Evolutionary conservation across 2,329 filamentous ascomycete genomes (phyloP).

Genomic region (Truncatella angustata): DNA sequence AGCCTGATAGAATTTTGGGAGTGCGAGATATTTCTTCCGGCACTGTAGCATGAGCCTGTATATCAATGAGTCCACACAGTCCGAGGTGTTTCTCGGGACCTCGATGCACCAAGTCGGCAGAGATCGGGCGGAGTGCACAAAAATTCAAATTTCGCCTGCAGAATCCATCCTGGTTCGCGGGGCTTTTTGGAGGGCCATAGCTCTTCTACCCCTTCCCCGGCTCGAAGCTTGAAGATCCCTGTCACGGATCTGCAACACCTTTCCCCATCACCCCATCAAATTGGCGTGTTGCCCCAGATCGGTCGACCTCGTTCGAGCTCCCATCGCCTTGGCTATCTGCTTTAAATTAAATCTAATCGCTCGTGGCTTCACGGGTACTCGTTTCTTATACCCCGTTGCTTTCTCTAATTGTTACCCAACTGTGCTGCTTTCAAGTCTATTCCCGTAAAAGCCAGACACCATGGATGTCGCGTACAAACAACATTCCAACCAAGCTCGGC

Average conservation of each 20-base stretch:
- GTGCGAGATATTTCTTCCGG: neutral
- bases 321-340: neutral
- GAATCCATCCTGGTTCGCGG: neutral
- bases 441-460: neutral
- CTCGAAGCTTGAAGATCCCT: constrained; percentile 5
- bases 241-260: constrained; percentile 9
- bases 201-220: neutral
- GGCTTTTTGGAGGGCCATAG: neutral
- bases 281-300: constrained; percentile 9
- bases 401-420: no score
- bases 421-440: neutral
- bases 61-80: neutral
- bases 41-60: neutral
- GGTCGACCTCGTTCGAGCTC: constrained; percentile 8
- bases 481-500: constrained; percentile 54
- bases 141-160: neutral
- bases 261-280: constrained; percentile 12
- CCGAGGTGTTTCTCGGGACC: constrained; percentile 4
- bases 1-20: constrained; percentile 3
- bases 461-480: constrained; percentile 64
- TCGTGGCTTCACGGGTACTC: no score
- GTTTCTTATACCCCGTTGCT: no score
- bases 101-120: neutral
- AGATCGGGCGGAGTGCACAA: constrained; percentile 1
- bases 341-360: neutral